A percentile compares a stretch with the other conserved stretches of the same genome.
Conservation (phyloP, 2,329 filamentous ascomycete species). For the Cytospora piceae region DNA sequence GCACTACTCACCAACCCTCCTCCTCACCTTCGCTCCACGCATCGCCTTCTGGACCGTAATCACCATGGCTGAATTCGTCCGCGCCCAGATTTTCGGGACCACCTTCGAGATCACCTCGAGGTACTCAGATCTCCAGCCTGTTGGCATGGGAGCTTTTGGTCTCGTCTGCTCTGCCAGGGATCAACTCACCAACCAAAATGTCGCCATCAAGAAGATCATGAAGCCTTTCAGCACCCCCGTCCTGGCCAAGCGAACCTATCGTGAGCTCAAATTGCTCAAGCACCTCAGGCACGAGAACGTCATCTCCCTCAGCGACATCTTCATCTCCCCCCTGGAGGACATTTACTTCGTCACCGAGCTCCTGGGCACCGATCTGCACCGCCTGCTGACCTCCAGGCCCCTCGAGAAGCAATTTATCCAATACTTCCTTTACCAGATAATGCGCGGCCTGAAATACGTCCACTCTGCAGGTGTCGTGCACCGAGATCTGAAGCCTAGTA, state of each 20-base stretch:
- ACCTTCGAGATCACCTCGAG: slow-evolving; percentile 99
- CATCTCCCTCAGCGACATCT: slow-evolving; percentile 98
- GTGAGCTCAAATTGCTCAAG: slow-evolving; percentile 96
- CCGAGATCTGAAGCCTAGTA: slow-evolving; percentile 96
- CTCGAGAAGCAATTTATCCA: slow-evolving; percentile 99
- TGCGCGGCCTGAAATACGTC: slow-evolving; percentile 97
- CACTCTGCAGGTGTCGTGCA: slow-evolving; percentile 98
- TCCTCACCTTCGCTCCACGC: not conserved
- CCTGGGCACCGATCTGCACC: slow-evolving; percentile 93
- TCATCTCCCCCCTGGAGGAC: slow-evolving; percentile 97
- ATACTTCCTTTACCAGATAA: slow-evolving; percentile 98
- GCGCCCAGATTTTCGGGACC: slow-evolving; percentile 98
- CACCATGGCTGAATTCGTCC: slow-evolving; percentile 98
- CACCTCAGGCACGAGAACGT: slow-evolving; percentile 93
- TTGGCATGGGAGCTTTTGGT: slow-evolving; percentile 98
- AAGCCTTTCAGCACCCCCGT: slow-evolving; percentile 99
- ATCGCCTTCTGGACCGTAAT: slow-evolving; percentile 31
- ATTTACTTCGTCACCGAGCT: slow-evolving; percentile 99
- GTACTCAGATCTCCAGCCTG: slow-evolving; percentile 96
- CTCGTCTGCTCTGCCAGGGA: slow-evolving; percentile 97
- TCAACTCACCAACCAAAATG: slow-evolving; percentile 94
- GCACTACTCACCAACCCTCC: not conserved
- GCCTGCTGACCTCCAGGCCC: slow-evolving; percentile 90
- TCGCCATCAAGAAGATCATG: slow-evolving; percentile 99
- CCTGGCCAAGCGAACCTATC: slow-evolving; percentile 94